A percentile compares a stretch with the other conserved stretches of the same genome.
phyloP scores from a whole-genome alignment of 352 stramenopile genomes.

The Globisporangium lucens region DNA sequence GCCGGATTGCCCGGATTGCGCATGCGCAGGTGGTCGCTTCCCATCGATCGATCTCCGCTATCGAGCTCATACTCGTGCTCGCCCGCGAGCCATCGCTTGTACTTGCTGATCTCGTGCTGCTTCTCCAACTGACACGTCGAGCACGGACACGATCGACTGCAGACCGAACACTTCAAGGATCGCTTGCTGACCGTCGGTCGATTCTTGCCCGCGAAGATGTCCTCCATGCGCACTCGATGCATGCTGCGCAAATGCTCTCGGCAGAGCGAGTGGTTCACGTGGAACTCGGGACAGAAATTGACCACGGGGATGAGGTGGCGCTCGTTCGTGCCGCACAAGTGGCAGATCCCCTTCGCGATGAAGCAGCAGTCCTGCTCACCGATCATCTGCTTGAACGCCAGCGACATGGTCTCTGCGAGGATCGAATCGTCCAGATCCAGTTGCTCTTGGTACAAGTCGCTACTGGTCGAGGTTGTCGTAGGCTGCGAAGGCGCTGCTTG shows the following conservation, averaged over 20 bases:
- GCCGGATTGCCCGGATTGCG: not conserved
- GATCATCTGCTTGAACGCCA: conserved; percentile 57
- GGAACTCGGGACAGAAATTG: conserved; percentile 70
- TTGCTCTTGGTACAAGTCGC: conserved; percentile 19
- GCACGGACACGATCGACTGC: conserved; percentile 55
- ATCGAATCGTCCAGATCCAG: conserved; percentile 34
- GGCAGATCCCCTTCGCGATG: conserved; percentile 65
- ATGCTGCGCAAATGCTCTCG: conserved; percentile 70
- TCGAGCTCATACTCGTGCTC: conserved; percentile 19
- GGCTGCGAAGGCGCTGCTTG: not conserved
- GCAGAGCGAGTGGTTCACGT: conserved; percentile 69
- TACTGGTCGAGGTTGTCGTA: not conserved
- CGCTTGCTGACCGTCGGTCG: conserved; percentile 60
- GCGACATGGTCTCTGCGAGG: conserved; percentile 42
- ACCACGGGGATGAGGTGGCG: conserved; percentile 57
- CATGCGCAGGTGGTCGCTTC: conserved; percentile 28
- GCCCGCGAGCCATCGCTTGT: conserved; percentile 27
- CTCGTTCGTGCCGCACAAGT: conserved; percentile 53
- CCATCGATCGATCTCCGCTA: conserved; percentile 33
- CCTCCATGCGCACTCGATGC: conserved; percentile 65
- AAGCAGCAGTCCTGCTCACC: conserved; percentile 65
- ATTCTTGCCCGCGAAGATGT: conserved; percentile 72
- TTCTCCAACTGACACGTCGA: conserved; percentile 43
- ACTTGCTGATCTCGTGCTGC: conserved; percentile 26
- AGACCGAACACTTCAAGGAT: conserved; percentile 62